A percentile compares a stretch with the other conserved stretches of the same genome.
Evolutionary conservation across 129 eudicot genomes (phyloP).

Genomic region (Arctium minus): DNA sequence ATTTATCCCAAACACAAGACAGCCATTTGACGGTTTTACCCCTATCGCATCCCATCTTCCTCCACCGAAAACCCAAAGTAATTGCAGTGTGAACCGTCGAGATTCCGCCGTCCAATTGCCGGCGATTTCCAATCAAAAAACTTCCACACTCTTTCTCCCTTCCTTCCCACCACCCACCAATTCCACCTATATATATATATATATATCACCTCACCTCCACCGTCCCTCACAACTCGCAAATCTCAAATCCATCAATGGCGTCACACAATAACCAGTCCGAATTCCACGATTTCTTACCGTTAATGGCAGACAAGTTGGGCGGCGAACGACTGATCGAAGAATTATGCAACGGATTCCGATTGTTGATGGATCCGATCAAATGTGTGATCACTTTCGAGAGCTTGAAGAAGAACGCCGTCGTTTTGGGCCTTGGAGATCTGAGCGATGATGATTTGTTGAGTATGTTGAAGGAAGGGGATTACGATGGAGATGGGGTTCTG

Average conservation of each 20-base stretch:
- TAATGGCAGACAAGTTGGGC: conserved; percentile 36
- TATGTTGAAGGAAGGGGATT: conserved; percentile 38
- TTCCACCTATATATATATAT: neutral
- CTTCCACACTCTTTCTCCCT: neutral
- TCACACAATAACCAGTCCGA: neutral
- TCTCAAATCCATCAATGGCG: neutral
- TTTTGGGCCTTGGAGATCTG: conserved; percentile 25
- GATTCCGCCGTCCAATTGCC: neutral
- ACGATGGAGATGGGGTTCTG: conserved; percentile 31
- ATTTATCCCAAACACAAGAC: too few relatives aligned
- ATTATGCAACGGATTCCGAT: conserved; percentile 30
- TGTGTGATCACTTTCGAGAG: conserved; percentile 32
- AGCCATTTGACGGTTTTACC: neutral
- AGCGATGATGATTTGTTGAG: conserved; percentile 24
- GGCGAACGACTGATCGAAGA: conserved; percentile 34
- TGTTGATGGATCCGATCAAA: conserved; percentile 25
- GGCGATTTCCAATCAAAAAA: neutral
- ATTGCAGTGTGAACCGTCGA: neutral
- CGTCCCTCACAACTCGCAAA: neutral
- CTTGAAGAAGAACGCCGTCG: conserved; percentile 25
- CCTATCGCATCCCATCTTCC: neutral
- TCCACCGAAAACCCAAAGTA: neutral
- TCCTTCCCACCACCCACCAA: neutral
- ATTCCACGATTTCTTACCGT: conserved; percentile 31
- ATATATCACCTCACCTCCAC: neutral